Base-by-base conservation (phyloP, 129 eudicot genomes). In the Chrysanthemum lavandulifolium region DNA sequence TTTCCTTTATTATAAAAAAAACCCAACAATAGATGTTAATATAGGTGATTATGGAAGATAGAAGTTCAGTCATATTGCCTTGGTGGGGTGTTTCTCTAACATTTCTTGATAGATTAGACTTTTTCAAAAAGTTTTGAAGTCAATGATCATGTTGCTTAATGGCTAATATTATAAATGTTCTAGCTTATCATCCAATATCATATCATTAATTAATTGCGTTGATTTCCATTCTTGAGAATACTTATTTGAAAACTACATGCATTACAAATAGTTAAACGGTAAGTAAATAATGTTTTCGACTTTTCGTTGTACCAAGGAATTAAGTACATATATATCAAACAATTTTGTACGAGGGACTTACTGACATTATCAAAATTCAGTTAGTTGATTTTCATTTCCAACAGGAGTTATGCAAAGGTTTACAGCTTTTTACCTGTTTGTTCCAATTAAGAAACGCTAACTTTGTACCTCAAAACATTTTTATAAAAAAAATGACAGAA, bases 101-200 rank as follows among this genome's bases (percentile, higher is more conserved):
- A 55, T 66, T 75, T 65, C 48, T 55, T 75, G 13, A 27, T 7
- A 60, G 18, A 10, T 18, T 4, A 47, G 58, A 50, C 69, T 61
- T 76, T 68, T 47, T 29, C 29, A 15, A 51, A 33, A 31, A 2
- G 69, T 68, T 68, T 29, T 4, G 3, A 76, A 61, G 81, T 69
- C 75, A 76, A 61, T 69, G 50, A 61, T 18, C 56, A 16, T 11
- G 13, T 76, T 69, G 75, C 69, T 67, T 76, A 13, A 31, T 13
- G 11, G 36, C 36, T 31, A 3, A 31, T 31, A 3, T n/a, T 9
- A 68, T 55, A 2, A 29, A 21, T 25, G 40, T 53, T 64, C 47
- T 48, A 31, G 54, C 2, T 74, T 16, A 31, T 62, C 63, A 51
- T 64, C 2, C 25, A 9, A 31, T 55, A 33, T 55, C 40, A 3